Base-by-base conservation (phyloP, 495 filamentous ascomycete genomes). In the Lentithecium fluviatile region DNA sequence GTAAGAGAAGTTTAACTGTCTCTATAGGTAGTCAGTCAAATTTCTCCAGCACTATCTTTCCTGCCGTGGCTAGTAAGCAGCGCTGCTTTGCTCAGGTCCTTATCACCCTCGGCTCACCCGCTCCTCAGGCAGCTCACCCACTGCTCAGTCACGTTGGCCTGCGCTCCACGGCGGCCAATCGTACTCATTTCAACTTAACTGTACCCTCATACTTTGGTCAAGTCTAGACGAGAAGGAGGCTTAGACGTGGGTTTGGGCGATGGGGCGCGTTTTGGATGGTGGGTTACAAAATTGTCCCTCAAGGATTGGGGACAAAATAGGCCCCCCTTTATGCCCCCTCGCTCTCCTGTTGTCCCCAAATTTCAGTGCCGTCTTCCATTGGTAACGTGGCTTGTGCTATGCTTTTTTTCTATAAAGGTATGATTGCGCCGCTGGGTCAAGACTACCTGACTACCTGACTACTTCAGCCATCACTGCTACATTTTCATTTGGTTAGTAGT, bases 181-280 rank as follows among this genome's bases (percentile, higher is more conserved):
- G 15, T 25, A 49, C 23, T 49, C 19, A 32, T 32, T 32, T 32
- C 10, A 32, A 32, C 29, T 32, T 32, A 26, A 23, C 17, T 15
- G 23, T 49, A 15, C 45, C 45, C 45, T 49, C 15, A 49, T 23
- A 26, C 12, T 49, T 49, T 49, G 5, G 23, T 49, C 15, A 49
- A 49, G 45, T 49, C 23, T 49, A 49, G 45, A 49, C 45, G 45
- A 49, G 23, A 49, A 23, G 24, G 45, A 23, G 29, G 29, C 29
- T 32, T 32, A 32, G 29, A 32, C 29, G 45, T 26, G 15, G 45
- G 45, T 25, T 49, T 49, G 6, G 17, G 45, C n/a, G n/a, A 13
- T 15, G 6, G 19, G 45, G 45, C 6, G 19, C 23, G 45, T 49
- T 23, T 49, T 20, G 6, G 23, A 20, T 15, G 6, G 45, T 17